A percentile compares a stretch with the other conserved stretches of the same genome.
These are phyloP conservation scores for Russula abietina DNA, from an alignment of 768 basidiomycete species.

Conservation along the genomic window DNA sequence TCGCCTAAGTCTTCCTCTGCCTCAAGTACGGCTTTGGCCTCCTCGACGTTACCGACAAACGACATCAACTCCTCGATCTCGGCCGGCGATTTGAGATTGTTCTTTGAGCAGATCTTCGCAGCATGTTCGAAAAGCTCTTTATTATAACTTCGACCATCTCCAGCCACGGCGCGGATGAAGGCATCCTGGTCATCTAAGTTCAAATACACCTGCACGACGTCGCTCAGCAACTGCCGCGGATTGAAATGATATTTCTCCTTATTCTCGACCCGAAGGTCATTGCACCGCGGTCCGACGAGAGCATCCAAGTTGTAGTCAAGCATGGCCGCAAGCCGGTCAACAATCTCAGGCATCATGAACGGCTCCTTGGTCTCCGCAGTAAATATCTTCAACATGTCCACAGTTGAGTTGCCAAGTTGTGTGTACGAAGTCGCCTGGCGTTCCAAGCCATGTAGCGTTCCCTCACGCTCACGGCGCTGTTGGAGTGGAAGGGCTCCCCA, in stretches of 20 bases:
- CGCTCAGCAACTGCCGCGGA: slow-evolving; percentile 72
- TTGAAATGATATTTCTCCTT: slow-evolving; percentile 87
- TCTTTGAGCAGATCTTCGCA: slow-evolving; percentile 53
- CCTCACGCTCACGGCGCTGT: slow-evolving; percentile 80
- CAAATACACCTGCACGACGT: slow-evolving; percentile 85
- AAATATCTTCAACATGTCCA: slow-evolving; percentile 87
- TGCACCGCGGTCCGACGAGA: slow-evolving; percentile 83
- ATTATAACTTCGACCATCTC: slow-evolving; percentile 88
- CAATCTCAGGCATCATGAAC: slow-evolving; percentile 95
- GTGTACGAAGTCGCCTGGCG: slow-evolving; percentile 81
- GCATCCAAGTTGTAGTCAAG: slow-evolving; percentile 89
- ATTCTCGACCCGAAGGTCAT: slow-evolving; percentile 79
- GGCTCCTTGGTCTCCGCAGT: slow-evolving; percentile 87
- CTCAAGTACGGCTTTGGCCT: slow-evolving; percentile 67
- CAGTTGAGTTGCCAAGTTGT: slow-evolving; percentile 78
- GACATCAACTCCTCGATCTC: slow-evolving; percentile 66
- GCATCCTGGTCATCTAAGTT: slow-evolving; percentile 75
- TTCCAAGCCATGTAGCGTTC: slow-evolving; percentile 72
- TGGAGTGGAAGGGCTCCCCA: slow-evolving; percentile 65
- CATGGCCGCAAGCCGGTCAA: slow-evolving; percentile 93
- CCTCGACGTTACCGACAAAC: slow-evolving; percentile 82
- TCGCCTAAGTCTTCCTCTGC: slow-evolving; percentile 92
- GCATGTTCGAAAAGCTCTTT: slow-evolving; percentile 80
- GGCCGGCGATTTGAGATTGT: slow-evolving; percentile 62
- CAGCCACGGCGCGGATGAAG: slow-evolving; percentile 83